A percentile compares a stretch with the other conserved stretches of the same genome.
phyloP scores from a whole-genome alignment of 2,329 filamentous ascomycete species.

The Pestalotiopsis sp. region DNA sequence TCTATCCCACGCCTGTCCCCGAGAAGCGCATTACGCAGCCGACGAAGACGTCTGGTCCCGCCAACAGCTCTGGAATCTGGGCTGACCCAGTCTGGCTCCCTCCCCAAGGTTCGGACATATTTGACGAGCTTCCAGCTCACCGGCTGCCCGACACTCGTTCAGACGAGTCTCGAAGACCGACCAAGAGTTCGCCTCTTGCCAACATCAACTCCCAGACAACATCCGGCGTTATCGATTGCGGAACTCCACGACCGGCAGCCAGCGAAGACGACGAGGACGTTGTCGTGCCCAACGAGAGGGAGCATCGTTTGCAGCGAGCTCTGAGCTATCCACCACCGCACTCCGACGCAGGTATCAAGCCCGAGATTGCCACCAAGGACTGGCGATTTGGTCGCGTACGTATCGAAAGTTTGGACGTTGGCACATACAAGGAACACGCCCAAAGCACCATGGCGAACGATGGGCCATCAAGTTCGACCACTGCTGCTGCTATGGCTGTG shows the following conservation, averaged over 20 bases:
- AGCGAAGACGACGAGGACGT: conserved; percentile 36
- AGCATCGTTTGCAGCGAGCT: conserved; percentile 34
- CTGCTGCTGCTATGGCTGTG: conserved; percentile 50
- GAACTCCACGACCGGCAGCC: conserved; percentile 38
- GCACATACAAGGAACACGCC: conserved; percentile 27
- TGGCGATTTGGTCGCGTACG: conserved; percentile 81
- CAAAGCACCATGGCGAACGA: conserved; percentile 36
- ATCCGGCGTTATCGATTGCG: conserved; percentile 52
- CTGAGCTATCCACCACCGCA: conserved; percentile 45
- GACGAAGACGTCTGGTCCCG: conserved; percentile 2
- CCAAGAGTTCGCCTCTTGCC: conserved; percentile 10
- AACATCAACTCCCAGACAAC: conserved; percentile 16
- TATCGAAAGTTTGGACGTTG: conserved; percentile 81
- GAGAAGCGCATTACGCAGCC: conserved; percentile 15
- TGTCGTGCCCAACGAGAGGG: conserved; percentile 40
- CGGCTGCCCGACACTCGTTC: not conserved
- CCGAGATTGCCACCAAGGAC: conserved; percentile 60
- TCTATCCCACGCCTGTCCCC: conserved; percentile 54
- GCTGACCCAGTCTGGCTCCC: conserved; percentile 52
- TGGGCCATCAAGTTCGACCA: conserved; percentile 43
- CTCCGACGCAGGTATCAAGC: conserved; percentile 46
- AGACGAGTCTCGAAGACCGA: not conserved
- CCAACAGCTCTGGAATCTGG: conserved; percentile 14
- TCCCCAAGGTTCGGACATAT: conserved; percentile 49
- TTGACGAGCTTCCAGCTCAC: conserved; percentile 51